Evolutionary conservation across 257 asterid species (phyloP), one percentile per base, ranked within the genome.

Genomic region (Solanum paucissectum): DNA sequence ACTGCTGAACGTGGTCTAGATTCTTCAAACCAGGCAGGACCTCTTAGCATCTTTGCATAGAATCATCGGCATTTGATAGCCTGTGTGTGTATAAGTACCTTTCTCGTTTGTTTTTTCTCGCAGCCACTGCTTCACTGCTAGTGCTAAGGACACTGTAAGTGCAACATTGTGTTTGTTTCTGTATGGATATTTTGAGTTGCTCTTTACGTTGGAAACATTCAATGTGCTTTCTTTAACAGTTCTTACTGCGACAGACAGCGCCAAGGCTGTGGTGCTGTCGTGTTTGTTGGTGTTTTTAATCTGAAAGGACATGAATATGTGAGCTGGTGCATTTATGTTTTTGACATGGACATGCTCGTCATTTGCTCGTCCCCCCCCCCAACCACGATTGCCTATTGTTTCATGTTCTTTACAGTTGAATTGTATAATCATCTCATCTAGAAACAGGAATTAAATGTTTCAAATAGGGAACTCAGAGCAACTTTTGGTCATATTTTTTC

Each of bases 1-100:
- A 94, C 93, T 25, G 94, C 91, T 12, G 96, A 92, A 88, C 95
- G 98, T 12, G 98, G 98, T 88, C 95, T 95, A n/a, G 98, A 93
- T 89, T 94, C 98, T 20, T 94, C 98, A 58, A 94, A 92, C 89
- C 95, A 91, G 90, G 83, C 98, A 12, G 98, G 98, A 60, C 92
- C 93, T 5, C 85, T 95, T 83, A 92, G 98, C 93, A 93, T 95
- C 88, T 93, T 92, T 68, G 98, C 95, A 0, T 95, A 94, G 91
- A 85, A 79, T 46, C 32, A 12, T 46, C 21, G 27, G 8, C 29
- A 40, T 64, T 85, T 40, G 37, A 66, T 14, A 62, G 40, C 62
- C 27, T 64, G 20, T 64, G 32, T 85, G 87, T 82, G 66, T 25
- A 66, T 64, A 66, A 46, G 76, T 68, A 18, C 76, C n/a, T 40